Conservation (phyloP, 371 early-diverging fungal genomes). For the Choanephora cucurbitarum region DNA sequence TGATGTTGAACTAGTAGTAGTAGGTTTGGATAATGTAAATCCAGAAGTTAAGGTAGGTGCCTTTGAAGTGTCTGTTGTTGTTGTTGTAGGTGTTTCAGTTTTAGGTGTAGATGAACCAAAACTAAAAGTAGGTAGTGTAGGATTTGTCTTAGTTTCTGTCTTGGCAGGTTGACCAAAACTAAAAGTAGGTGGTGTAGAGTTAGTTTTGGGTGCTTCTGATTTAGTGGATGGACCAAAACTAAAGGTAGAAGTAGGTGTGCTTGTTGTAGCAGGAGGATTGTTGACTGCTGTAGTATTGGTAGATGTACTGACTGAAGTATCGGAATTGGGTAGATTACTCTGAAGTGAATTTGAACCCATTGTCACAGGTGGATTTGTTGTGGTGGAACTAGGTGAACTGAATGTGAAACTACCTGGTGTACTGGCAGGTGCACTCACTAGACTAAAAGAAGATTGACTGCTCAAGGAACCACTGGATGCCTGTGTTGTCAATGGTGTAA, state of each 20-base stretch:
- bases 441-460: slow-evolving; percentile 1
- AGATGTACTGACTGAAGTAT: background rate
- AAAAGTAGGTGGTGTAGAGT: background rate
- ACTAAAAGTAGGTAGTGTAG: background rate
- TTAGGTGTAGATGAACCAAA: slow-evolving; percentile 5
- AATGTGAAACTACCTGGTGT: background rate
- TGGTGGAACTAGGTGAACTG: background rate
- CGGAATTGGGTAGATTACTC: no score
- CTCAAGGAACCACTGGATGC: background rate
- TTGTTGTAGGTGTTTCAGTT: slow-evolving; percentile 6
- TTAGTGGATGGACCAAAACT: no score
- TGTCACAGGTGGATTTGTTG: background rate
- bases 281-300: background rate
- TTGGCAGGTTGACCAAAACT: background rate
- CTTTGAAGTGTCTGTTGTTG: no score
- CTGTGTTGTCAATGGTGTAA: background rate
- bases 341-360: no score
- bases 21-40: background rate
- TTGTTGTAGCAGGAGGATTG: background rate
- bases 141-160: background rate
- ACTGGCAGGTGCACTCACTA: slow-evolving; percentile 1
- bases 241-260: background rate
- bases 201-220: no score
- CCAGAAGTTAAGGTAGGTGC: slow-evolving; percentile 2
- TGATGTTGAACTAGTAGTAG: background rate